Percentiles rank a stretch among this genome's conserved stretches.
phyloP scores from a whole-genome alignment of 1,139 yeast species.

The Ashbya aceris region DNA sequence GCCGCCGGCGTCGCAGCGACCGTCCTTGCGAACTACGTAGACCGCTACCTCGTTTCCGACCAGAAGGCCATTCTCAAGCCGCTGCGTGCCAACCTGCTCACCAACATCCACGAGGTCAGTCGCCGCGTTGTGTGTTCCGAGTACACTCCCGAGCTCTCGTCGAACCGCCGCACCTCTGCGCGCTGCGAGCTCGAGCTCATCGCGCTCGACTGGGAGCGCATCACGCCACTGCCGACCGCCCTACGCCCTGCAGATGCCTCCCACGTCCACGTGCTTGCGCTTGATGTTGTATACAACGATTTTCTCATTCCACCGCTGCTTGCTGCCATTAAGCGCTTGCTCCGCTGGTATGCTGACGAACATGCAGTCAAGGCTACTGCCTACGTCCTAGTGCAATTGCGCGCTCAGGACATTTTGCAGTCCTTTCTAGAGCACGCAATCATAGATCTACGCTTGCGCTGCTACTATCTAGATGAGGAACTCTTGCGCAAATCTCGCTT shows the following conservation, averaged over 20 bases:
- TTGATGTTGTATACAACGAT: slow-evolving; percentile 31
- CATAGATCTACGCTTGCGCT: slow-evolving; percentile 14
- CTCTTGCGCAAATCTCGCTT: slow-evolving; percentile 18
- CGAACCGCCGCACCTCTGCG: slow-evolving; percentile 5
- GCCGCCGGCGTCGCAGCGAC: slow-evolving; percentile 24
- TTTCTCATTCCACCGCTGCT: slow-evolving; percentile 26
- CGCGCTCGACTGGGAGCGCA: slow-evolving; percentile 26
- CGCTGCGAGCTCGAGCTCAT: slow-evolving; percentile 18
- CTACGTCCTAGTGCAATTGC: slow-evolving; percentile 25
- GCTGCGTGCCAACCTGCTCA: slow-evolving; percentile 20
- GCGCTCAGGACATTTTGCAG: slow-evolving; percentile 25
- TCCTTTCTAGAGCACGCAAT: slow-evolving; percentile 24
- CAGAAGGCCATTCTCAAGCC: slow-evolving; percentile 25
- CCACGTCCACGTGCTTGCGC: slow-evolving; percentile 21
- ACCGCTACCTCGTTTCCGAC: slow-evolving; percentile 24
- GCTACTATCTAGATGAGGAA: slow-evolving; percentile 13
- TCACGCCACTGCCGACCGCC: slow-evolving; percentile 1
- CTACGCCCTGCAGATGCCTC: slow-evolving; percentile 8
- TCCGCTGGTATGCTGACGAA: slow-evolving; percentile 7
- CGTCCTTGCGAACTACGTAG: slow-evolving; percentile 24
- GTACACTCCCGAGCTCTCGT: not conserved
- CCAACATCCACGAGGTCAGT: slow-evolving; percentile 17
- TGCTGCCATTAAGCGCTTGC: slow-evolving; percentile 16
- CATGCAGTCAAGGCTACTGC: slow-evolving; percentile 3
- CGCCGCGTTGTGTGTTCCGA: slow-evolving; percentile 5